phyloP scores from a whole-genome alignment of 2,329 filamentous ascomycete genomes.

The Neoarthrinium moseri region DNA sequence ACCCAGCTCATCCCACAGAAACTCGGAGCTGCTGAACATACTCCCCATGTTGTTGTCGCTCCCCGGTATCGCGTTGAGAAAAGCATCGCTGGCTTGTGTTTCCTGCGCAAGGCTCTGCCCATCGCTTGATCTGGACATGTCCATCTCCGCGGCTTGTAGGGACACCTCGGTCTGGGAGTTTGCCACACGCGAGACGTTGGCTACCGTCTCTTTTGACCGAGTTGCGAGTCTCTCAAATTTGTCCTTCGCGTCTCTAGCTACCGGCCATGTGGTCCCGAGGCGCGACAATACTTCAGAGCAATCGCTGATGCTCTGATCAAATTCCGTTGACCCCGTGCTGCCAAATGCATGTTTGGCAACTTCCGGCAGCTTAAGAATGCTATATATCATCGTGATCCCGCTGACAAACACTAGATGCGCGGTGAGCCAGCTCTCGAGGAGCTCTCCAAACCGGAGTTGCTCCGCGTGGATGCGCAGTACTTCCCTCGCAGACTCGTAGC shows the following conservation, averaged over 20 bases:
- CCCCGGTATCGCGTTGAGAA: neutral
- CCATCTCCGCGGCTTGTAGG: neutral
- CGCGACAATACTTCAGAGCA: neutral
- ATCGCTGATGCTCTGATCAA: neutral
- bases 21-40: neutral
- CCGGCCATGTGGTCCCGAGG: slow-evolving; percentile 7
- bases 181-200: neutral
- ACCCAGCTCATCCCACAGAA: slow-evolving; percentile 2
- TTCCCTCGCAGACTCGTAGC: slow-evolving; percentile 2
- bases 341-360: neutral
- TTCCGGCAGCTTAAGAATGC: slow-evolving; percentile 1
- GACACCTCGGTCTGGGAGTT: neutral
- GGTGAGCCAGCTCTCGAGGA: slow-evolving; percentile 7
- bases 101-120: neutral
- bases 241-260: slow-evolving; percentile 6
- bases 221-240: slow-evolving; percentile 3
- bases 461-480: slow-evolving; percentile 2
- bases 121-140: too few relatives aligned
- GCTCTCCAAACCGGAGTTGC: slow-evolving; percentile 4
- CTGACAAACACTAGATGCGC: slow-evolving; percentile 8
- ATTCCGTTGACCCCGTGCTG: neutral
- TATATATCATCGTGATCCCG: slow-evolving; percentile 10
- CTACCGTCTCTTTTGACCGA: neutral
- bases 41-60: neutral
- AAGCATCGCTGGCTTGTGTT: neutral